Base-by-base conservation (phyloP, 2,329 filamentous ascomycete species). In the Metarhizium sp. region DNA sequence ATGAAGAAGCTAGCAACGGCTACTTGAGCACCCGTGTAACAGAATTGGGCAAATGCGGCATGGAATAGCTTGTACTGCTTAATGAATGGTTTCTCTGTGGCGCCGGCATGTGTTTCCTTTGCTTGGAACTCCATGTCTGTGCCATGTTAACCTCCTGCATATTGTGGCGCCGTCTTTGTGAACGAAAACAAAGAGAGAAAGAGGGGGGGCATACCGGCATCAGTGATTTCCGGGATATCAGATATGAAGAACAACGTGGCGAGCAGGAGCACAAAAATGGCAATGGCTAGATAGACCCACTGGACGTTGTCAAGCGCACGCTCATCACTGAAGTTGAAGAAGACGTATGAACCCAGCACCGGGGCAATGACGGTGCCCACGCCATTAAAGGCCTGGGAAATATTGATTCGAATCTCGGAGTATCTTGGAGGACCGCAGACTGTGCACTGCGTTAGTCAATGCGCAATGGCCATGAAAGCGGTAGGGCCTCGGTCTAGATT, bases 41-140 rank as follows among this genome's bases (percentile, higher is more conserved):
- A 88, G 70, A 92, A 92, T 61, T 92, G 88, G 0, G 87, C 85
- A 61, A 85, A 80, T 0, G 86, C 81, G 13, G 86, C 88, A 63
- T 90, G 86, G 75, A 91, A 90, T 2, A 92, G 76, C 29, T 82
- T 81, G 68, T 87, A 90, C 62, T 90, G 86, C 69, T 87, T 87
- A 62, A 75, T 72, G 60, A 90, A 79, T 0, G 86, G 84, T 65
- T 82, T 79, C 60, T 84, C 77, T 56, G 80, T 75, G 51, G 76
- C 49, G 50, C 76, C 77, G 10, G 78, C 76, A 55, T 81, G 69
- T 2, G 77, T 66, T 57, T 81, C 76, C 40, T 75, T 70, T 2
- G 81, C 82, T 64, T 87, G 82, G 62, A 81, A 73, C 6, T 67
- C 73, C 81, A 86, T 88, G 61, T 90, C 86, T 65, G 13, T 6